phyloP scores from a whole-genome alignment of 179 eudicot genomes.

The Nepenthes alata region DNA sequence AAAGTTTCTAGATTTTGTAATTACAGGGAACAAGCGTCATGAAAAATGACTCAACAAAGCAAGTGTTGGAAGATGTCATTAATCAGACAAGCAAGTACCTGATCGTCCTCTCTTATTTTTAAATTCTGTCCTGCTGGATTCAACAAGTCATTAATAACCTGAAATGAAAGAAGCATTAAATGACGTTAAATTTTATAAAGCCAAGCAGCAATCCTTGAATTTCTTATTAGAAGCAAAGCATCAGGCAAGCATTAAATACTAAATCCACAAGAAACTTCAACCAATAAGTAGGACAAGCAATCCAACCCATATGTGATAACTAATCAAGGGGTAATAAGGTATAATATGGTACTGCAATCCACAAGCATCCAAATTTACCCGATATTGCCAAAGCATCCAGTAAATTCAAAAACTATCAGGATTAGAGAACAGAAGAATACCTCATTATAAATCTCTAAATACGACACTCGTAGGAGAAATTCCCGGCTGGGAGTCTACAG shows the following conservation, averaged over 20 bases:
- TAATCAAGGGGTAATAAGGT: not conserved
- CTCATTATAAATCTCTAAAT: conserved; percentile 96
- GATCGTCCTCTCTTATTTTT: conserved; percentile 87
- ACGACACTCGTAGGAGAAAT: conserved; percentile 92
- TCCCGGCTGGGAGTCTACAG: conserved; percentile 91
- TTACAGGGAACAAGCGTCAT: not conserved
- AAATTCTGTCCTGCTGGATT: conserved; percentile 98
- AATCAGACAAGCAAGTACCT: conserved; percentile 28
- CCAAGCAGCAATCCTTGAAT: not conserved
- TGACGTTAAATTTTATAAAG: not conserved
- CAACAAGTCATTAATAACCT: conserved; percentile 96
- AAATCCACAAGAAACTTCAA: not conserved
- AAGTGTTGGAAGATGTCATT: not conserved
- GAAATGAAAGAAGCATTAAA: conserved; percentile 14
- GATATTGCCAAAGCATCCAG: conserved; percentile 16
- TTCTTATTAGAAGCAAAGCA: too few relatives aligned
- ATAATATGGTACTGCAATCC: not conserved
- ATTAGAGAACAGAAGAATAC: conserved; percentile 25
- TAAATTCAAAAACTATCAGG: conserved; percentile 6
- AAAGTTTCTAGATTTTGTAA: not conserved
- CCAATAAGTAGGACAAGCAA: not conserved
- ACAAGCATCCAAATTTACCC: not conserved
- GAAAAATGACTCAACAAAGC: not conserved
- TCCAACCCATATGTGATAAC: not conserved
- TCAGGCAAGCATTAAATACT: not conserved